Evolutionary conservation across 805 yeast species (phyloP), one percentile per base, ranked within the genome.

Genomic region (Blastobotrys mokoenaii): DNA sequence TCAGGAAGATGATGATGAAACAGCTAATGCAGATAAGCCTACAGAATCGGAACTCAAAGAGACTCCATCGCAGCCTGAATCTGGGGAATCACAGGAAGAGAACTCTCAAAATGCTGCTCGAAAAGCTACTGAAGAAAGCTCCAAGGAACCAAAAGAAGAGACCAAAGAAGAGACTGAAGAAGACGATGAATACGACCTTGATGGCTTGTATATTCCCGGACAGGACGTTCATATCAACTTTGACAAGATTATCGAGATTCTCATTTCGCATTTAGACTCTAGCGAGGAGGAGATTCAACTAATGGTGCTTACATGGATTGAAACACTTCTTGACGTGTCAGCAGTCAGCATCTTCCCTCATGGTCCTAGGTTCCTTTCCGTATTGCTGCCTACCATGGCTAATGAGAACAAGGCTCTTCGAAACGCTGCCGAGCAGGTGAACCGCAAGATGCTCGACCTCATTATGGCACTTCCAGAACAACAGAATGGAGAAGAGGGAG

Each of bases 211-310:
- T 58, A 69, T 77, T 8, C 80, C 83, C 1, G 86, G 88, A 2
- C 96, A 88, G 61, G 95, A 89, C 59, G 79, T 88, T 16, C 78
- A 75, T 47, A 71, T 90, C 29, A 90, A 88, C 64, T 85, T 79
- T 55, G 78, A 90, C 3, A 82, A 79, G 51, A 80, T 90, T 38
- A 80, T 88, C 31, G 86, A 82, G 41, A 86, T 90, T 35, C 63
- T 93, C 41, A 76, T 90, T n/a, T 77, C 87, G 1, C 85, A 86
- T 50, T 69, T 93, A 43, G 85, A 84, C 50, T 77, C 81, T 1
- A 72, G 83, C 1, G 87, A 80, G 49, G 77, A 75, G 38, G 85
- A 85, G 54, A 84, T 89, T 38, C 94, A 86, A 61, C 63, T 80
- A 29, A 84, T 84, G 2, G 86, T 86, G 0, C 68, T 90, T 41